Evolutionary conservation across 495 filamentous ascomycete genomes (phyloP).

Genomic region (Poronia punctata): DNA sequence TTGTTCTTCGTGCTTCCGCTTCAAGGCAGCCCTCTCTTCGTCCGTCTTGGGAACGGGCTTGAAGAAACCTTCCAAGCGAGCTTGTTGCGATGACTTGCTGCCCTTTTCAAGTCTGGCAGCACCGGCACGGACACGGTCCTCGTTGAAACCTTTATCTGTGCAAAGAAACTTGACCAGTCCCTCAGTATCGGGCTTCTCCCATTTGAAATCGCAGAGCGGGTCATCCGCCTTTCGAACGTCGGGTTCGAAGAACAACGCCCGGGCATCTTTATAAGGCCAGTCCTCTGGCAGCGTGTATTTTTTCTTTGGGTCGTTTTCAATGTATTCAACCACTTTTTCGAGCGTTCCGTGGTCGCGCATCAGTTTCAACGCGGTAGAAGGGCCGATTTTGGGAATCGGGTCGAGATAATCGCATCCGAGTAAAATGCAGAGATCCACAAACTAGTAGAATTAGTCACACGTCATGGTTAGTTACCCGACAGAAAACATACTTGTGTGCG

Average conservation of each 20-base stretch:
- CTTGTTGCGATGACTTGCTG: constrained; percentile 81
- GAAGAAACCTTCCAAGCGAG: constrained; percentile 95
- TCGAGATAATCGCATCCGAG: constrained; percentile 98
- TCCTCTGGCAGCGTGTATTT: constrained; percentile 81
- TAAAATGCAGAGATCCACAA: constrained; percentile 95
- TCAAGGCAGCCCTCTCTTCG: constrained; percentile 70
- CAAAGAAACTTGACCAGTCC: constrained; percentile 84
- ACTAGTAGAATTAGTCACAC: constrained; percentile 43
- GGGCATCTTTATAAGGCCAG: constrained; percentile 90
- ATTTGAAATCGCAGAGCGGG: constrained; percentile 91
- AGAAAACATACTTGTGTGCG: constrained; percentile 56
- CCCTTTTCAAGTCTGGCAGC: constrained; percentile 76
- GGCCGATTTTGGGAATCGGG: constrained; percentile 88
- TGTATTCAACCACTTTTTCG: constrained; percentile 74
- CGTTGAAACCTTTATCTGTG: constrained; percentile 90
- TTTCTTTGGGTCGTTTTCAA: constrained; percentile 65
- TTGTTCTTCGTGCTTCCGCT: constrained; percentile 91
- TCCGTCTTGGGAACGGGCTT: constrained; percentile 85
- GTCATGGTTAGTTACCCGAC: not conserved
- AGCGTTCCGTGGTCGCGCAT: constrained; percentile 85
- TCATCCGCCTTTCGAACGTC: constrained; percentile 82
- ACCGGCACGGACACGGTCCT: constrained; percentile 78
- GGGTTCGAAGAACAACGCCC: constrained; percentile 81
- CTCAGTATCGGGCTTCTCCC: constrained; percentile 87
- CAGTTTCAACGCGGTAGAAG: constrained; percentile 81